phyloP scores from a whole-genome alignment of 768 basidiomycete genomes.

The Russula foetens region DNA sequence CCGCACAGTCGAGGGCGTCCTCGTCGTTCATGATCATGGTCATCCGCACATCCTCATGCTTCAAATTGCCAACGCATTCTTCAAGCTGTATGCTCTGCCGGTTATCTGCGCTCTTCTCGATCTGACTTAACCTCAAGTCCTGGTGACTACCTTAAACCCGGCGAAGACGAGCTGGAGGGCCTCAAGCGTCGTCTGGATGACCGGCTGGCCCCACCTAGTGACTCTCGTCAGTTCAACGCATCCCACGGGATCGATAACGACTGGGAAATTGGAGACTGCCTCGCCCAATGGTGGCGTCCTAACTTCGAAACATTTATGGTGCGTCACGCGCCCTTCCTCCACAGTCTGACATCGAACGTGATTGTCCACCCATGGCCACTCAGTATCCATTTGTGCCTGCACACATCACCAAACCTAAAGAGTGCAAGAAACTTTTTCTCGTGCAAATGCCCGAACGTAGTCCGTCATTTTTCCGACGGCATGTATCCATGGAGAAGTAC shows the following conservation, averaged over 20 bases:
- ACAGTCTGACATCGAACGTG: background rate
- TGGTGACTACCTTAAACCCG: conserved; percentile 97
- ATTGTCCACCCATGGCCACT: background rate
- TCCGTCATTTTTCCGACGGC: conserved; percentile 33
- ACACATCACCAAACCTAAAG: conserved; percentile 96
- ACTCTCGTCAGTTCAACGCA: conserved; percentile 66
- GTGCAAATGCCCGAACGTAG: conserved; percentile 94
- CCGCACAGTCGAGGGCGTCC: conserved; percentile 83
- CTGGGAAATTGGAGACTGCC: conserved; percentile 94
- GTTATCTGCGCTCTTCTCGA: background rate
- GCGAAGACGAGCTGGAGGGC: conserved; percentile 88
- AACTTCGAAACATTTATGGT: conserved; percentile 99
- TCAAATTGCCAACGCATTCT: conserved; percentile 98
- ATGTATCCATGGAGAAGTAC: background rate
- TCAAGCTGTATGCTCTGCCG: conserved; percentile 74
- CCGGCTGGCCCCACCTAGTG: conserved; percentile 72
- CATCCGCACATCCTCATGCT: conserved; percentile 97
- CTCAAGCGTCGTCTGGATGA: conserved; percentile 85
- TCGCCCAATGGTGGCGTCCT: conserved; percentile 98
- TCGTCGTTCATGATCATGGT: conserved; percentile 93
- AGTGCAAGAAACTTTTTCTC: conserved; percentile 92
- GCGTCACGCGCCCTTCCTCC: conserved; percentile 25
- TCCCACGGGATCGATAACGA: conserved; percentile 76
- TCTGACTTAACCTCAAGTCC: conserved; percentile 44
- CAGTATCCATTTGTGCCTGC: conserved; percentile 93